phyloP scores from a whole-genome alignment of 179 eudicot genomes.

The Kewa caespitosa region DNA sequence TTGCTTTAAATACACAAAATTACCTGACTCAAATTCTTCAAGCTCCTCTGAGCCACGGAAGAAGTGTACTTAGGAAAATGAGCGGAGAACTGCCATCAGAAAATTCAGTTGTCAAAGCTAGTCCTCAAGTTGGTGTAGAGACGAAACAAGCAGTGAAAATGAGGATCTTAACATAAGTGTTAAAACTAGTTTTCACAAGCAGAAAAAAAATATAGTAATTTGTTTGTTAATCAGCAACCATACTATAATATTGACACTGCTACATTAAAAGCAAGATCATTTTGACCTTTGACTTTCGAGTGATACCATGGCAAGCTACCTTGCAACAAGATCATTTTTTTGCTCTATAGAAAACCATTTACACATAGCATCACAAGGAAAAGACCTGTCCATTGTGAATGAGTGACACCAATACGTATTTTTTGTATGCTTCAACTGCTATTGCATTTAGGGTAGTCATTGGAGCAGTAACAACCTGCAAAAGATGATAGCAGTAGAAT shows the following conservation, averaged over 20 bases:
- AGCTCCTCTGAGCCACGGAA: constrained; percentile 75
- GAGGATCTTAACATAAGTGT: too few species aligned
- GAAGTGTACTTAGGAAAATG: constrained; percentile 82
- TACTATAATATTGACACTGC: too few species aligned
- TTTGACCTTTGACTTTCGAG: too few species aligned
- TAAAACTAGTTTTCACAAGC: too few species aligned
- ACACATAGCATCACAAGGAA: not conserved
- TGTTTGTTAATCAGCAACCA: constrained; percentile 6
- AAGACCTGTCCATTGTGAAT: constrained; percentile 88
- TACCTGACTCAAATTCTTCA: constrained; percentile 79
- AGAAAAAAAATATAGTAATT: too few species aligned
- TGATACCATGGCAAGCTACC: too few species aligned
- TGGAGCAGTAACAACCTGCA: constrained; percentile 92
- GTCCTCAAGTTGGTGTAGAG: not conserved
- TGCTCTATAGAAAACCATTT: not conserved
- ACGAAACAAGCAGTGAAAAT: too few species aligned
- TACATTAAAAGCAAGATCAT: too few species aligned
- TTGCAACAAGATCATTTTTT: too few species aligned
- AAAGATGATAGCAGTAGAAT: constrained; percentile 4
- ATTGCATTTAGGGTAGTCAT: constrained; percentile 74
- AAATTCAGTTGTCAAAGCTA: constrained; percentile 19
- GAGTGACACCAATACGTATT: constrained; percentile 84
- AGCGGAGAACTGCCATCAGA: constrained; percentile 56
- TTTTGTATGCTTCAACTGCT: constrained; percentile 95
- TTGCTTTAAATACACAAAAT: not conserved